Conservation (phyloP, 306 rosid species). For the Mimosa bimucronata region DNA sequence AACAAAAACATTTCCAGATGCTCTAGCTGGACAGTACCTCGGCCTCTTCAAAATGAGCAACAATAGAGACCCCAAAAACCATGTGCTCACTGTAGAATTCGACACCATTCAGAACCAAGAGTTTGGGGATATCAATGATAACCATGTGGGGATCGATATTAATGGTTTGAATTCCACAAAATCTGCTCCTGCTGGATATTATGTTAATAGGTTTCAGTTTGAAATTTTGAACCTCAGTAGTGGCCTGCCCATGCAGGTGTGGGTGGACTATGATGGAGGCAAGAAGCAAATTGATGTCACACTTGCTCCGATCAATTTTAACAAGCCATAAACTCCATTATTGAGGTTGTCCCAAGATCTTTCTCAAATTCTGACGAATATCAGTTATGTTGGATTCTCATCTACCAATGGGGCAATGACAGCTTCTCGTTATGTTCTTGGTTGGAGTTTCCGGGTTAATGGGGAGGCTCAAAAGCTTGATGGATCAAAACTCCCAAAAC, state of each 20-base stretch:
- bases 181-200: constrained; percentile 50
- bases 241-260: constrained; percentile 54
- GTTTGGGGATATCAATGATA: constrained; percentile 55
- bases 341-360: neutral
- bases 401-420: neutral
- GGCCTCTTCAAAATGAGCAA: constrained; percentile 55
- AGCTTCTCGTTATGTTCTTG: neutral
- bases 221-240: constrained; percentile 47
- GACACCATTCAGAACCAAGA: constrained; percentile 47
- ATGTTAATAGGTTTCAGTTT: neutral
- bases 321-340: neutral
- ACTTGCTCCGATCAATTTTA: neutral
- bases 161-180: neutral
- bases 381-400: neutral
- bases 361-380: neutral
- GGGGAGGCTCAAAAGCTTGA: neutral
- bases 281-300: constrained; percentile 33
- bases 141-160: constrained; percentile 48
- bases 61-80: constrained; percentile 46
- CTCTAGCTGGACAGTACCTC: constrained; percentile 44
- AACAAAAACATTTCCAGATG: constrained; percentile 41
- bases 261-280: constrained; percentile 69
- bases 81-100: constrained; percentile 59
- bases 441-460: neutral
- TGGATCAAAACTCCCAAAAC: neutral